phyloP scores from a whole-genome alignment of 1,284 basidiomycete species.

The Fomitopsis schrenkii region DNA sequence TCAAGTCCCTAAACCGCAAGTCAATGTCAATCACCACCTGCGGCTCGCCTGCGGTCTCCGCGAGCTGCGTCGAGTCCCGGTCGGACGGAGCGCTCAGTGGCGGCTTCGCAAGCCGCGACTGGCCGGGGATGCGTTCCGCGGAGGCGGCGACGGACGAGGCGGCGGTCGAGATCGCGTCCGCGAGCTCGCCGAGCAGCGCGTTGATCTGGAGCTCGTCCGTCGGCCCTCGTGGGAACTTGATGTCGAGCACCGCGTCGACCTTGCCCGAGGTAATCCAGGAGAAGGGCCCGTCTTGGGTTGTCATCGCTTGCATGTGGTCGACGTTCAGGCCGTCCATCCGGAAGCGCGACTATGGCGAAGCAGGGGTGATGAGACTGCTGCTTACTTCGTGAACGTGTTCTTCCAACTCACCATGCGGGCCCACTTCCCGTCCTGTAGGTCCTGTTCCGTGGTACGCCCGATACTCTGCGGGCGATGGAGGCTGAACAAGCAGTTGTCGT shows the following conservation, averaged over 20 bases:
- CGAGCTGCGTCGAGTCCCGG: slow-evolving; percentile 26
- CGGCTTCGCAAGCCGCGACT: slow-evolving; percentile 83
- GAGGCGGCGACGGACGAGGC: slow-evolving; percentile 44
- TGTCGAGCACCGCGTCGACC: slow-evolving; percentile 95
- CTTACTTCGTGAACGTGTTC: background rate
- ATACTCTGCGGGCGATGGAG: slow-evolving; percentile 97
- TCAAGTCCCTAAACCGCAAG: slow-evolving; percentile 92
- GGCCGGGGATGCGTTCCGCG: slow-evolving; percentile 80
- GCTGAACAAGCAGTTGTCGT: slow-evolving; percentile 97
- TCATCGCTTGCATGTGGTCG: slow-evolving; percentile 90
- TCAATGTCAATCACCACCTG: slow-evolving; percentile 90
- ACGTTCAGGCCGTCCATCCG: slow-evolving; percentile 96
- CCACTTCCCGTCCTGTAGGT: slow-evolving; percentile 79
- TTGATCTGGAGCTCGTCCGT: slow-evolving; percentile 78
- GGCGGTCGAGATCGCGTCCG: slow-evolving; percentile 69
- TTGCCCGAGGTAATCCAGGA: slow-evolving; percentile 98
- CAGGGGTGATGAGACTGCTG: background rate
- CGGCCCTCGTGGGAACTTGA: slow-evolving; percentile 90
- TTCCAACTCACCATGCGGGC: slow-evolving; percentile 74
- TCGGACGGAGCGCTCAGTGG: slow-evolving; percentile 73
- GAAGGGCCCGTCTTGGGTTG: slow-evolving; percentile 83
- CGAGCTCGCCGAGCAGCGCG: slow-evolving; percentile 87
- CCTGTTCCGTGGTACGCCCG: slow-evolving; percentile 82
- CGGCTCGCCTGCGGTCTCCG: slow-evolving; percentile 32
- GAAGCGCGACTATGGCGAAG: slow-evolving; percentile 71